Evolutionary conservation across 306 rosid genomes (phyloP).

Genomic region (Castanea mollissima): DNA sequence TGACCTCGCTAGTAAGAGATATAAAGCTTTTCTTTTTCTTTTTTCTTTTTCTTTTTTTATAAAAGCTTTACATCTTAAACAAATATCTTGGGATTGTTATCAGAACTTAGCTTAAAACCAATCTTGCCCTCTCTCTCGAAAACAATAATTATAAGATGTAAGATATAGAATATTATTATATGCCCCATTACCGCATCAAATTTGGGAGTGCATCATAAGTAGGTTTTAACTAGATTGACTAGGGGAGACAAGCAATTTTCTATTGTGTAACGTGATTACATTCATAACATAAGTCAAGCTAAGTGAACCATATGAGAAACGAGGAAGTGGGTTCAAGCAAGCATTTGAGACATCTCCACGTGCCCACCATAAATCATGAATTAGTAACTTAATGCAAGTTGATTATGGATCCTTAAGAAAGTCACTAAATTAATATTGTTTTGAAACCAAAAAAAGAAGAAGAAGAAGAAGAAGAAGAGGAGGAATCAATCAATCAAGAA

Average conservation of each 20-base stretch:
- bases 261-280: conserved; percentile 3
- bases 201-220: not conserved
- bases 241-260: not conserved
- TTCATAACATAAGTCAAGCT: conserved; percentile 6
- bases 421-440: conserved; percentile 7
- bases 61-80: not conserved
- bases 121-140: not conserved
- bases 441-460: not conserved
- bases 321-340: conserved; percentile 22
- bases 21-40: no score
- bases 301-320: not conserved
- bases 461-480: no score
- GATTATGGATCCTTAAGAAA: conserved; percentile 24
- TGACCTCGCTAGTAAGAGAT: no score
- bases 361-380: conserved; percentile 36
- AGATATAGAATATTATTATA: not conserved
- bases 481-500: conserved; percentile 16
- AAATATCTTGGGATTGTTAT: not conserved
- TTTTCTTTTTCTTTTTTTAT: no score
- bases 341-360: conserved; percentile 44
- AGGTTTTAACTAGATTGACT: not conserved
- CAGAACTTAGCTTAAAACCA: not conserved
- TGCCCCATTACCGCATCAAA: not conserved
- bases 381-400: conserved; percentile 27
- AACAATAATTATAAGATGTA: not conserved